Conservation (phyloP, 148 eudicot species). For the Simmondsia chinensis region DNA sequence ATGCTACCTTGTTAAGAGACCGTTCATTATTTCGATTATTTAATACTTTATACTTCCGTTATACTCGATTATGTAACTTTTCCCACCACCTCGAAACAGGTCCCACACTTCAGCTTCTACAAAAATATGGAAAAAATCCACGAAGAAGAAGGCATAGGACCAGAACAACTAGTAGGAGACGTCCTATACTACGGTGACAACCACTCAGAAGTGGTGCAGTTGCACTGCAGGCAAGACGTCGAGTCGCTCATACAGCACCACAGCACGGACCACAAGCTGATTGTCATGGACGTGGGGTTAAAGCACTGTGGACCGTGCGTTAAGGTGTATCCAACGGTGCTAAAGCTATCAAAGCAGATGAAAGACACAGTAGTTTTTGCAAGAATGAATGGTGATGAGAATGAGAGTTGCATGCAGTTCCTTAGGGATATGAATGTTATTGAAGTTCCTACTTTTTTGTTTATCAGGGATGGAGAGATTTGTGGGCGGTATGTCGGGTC, state of each 20-base stretch:
- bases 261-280: constrained; percentile 37
- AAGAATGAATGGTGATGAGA: constrained; percentile 94
- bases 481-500: constrained; percentile 89
- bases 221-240: constrained; percentile 70
- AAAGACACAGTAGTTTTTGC: constrained; percentile 68
- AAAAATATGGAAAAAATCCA: constrained; percentile 81
- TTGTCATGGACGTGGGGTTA: constrained; percentile 83
- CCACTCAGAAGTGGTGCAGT: constrained; percentile 69
- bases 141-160: constrained; percentile 79
- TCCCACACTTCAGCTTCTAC: constrained; percentile 89
- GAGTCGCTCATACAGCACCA: constrained; percentile 48
- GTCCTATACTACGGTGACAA: constrained; percentile 84
- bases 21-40: too few relatives aligned
- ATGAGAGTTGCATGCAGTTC: constrained; percentile 83
- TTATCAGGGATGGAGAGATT: constrained; percentile 76
- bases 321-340: constrained; percentile 90
- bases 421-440: constrained; percentile 81
- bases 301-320: constrained; percentile 98
- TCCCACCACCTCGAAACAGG: too few relatives aligned
- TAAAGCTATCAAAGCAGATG: constrained; percentile 83
- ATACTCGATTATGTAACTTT: too few relatives aligned
- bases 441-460: constrained; percentile 92
- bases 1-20: too few relatives aligned
- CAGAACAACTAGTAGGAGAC: constrained; percentile 62
- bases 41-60: too few relatives aligned